Percentiles rank a stretch among this genome's conserved stretches.
Conservation (phyloP, 495 filamentous ascomycete species). For the Staphylotrichum longicolle region DNA sequence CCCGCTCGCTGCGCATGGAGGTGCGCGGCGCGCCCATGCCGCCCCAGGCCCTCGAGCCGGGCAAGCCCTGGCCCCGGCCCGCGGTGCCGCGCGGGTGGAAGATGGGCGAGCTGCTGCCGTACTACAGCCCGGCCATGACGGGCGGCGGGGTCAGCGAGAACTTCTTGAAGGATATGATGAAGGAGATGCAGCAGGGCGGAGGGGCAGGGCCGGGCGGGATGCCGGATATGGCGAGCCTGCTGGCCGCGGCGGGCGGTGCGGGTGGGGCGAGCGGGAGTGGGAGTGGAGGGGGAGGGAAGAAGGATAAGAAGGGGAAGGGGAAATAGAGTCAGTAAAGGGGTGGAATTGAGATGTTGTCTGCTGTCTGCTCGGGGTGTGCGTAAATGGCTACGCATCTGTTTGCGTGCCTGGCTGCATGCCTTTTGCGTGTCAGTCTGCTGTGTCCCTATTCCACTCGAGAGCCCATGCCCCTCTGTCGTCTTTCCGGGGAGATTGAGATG, state of each 20-base stretch:
- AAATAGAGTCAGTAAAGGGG: constrained; percentile 24
- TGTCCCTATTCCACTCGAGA: no score
- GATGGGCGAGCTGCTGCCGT: constrained; percentile 75
- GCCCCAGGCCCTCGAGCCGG: constrained; percentile 44
- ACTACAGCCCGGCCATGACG: constrained; percentile 83
- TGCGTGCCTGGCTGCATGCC: no score
- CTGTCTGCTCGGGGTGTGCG: no score
- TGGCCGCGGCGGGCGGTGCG: constrained; percentile 36
- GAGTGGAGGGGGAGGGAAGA: constrained; percentile 27
- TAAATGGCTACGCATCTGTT: no score
- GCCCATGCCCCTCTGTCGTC: no score
- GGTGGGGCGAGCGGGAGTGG: constrained; percentile 26
- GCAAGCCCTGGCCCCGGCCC: constrained; percentile 64
- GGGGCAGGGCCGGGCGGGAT: constrained; percentile 35
- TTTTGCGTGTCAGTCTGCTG: no score
- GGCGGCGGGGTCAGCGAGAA: constrained; percentile 96
- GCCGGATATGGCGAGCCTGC: constrained; percentile 46
- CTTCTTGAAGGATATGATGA: constrained; percentile 96
- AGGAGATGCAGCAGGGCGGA: constrained; percentile 71
- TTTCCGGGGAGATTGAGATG: no score
- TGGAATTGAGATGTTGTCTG: background rate
- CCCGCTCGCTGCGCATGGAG: constrained; percentile 65
- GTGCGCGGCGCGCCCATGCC: constrained; percentile 53
- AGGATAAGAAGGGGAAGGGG: constrained; percentile 50
- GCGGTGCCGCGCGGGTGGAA: constrained; percentile 91